phyloP scores from a whole-genome alignment of 164 flowering plant genomes.

The Stephania japonica region DNA sequence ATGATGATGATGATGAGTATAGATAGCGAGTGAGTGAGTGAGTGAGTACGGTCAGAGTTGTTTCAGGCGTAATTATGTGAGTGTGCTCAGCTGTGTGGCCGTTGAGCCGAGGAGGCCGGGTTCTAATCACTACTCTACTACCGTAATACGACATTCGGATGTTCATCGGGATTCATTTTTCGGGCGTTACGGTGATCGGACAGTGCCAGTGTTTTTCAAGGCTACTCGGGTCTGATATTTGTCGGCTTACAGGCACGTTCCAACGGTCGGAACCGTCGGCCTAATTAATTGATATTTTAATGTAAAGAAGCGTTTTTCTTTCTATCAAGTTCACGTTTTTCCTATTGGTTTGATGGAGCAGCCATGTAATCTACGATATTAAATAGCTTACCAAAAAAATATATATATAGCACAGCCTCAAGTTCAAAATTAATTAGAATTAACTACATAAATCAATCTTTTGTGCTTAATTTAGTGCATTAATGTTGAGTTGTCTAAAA shows the following conservation, averaged over 20 bases:
- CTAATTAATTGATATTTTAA: background rate
- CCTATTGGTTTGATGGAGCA: background rate
- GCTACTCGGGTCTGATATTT: constrained; percentile 14
- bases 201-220: background rate
- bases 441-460: too few relatives aligned
- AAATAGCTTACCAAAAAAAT: too few relatives aligned
- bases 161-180: background rate
- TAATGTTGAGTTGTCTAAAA: too few relatives aligned
- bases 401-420: too few relatives aligned
- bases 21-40: too few relatives aligned
- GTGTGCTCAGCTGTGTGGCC: background rate
- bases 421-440: too few relatives aligned
- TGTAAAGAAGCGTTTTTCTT: background rate
- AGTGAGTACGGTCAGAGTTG: constrained; percentile 17
- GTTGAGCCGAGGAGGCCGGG: background rate
- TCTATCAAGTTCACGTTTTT: background rate
- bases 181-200: background rate
- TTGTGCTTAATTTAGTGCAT: too few relatives aligned
- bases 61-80: constrained; percentile 7
- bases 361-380: too few relatives aligned
- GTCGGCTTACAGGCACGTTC: constrained; percentile 17
- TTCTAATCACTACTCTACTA: background rate
- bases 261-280: constrained; percentile 17
- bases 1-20: too few relatives aligned
- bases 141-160: background rate